Evolutionary conservation across 371 early-diverging fungal species (phyloP), one percentile per base, ranked within the genome.

Genomic region (Actinomucor elegans): DNA sequence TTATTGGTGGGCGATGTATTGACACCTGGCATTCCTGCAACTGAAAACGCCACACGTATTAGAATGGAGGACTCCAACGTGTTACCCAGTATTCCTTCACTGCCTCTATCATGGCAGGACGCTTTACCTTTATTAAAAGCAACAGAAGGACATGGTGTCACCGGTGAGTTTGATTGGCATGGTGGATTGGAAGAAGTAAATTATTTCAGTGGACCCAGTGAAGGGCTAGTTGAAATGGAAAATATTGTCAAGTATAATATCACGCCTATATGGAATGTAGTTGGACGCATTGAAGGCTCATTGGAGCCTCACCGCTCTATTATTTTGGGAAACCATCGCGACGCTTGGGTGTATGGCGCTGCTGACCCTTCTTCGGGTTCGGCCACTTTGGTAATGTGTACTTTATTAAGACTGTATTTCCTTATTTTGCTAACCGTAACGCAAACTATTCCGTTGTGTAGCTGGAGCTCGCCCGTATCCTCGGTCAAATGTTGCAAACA

Each of bases 281-380:
- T 87, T 31, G 81, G 73, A 12, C 75, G 72, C 12, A 85, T 88
- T 55, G 59, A 75, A 31, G 89, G 89, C n/a, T 55, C 67, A 23
- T 72, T 71, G 21, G 81, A 86, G 32, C 77, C 85, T 2, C 80
- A 85, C 32, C 68, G 73, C 8, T 73, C 77, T 24, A 45, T 50
- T 36, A 48, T 46, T 50, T 27, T 65, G 59, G 78, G 88, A 32
- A 85, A 83, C 59, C 88, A 86, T 59, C 79, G 88, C 31, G 89
- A 88, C 50, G 80, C 88, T 7, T 88, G 89, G 89, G 80, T 83
- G 0, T 76, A 74, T n/a, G 88, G 88, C 27, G 88, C 88, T 42
- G 79, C 81, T 10, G 88, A 87, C 35, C 86, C 88, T 15, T 77
- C 75, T 2, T 84, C 85, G 6, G 88, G 88, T 4, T 79, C 84